These are phyloP conservation scores for Xeromyces bisporus DNA, from an alignment of 495 filamentous ascomycete species.

Conservation along the genomic window DNA sequence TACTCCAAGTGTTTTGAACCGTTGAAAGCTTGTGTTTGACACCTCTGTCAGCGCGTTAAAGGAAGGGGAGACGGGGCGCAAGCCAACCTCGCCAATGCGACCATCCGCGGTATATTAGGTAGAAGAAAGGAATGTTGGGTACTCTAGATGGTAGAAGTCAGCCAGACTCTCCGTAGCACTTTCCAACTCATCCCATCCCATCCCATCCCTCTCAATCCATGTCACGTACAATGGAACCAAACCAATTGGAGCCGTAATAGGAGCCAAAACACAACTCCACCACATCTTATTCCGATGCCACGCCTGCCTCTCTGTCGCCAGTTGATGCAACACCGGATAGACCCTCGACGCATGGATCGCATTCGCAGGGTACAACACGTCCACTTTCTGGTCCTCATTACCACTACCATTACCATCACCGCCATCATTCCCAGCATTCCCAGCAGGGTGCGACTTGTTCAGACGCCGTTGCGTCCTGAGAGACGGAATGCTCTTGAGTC, in stretches of 20 bases:
- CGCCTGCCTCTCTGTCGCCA: slow-evolving; percentile 61
- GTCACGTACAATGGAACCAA: slow-evolving; percentile 64
- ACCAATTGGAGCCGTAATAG: slow-evolving; percentile 65
- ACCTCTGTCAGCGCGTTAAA: slow-evolving; percentile 4
- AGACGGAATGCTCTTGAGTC: slow-evolving; percentile 83
- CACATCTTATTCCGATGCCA: slow-evolving; percentile 60
- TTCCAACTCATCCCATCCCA: slow-evolving; percentile 2
- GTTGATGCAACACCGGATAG: slow-evolving; percentile 37
- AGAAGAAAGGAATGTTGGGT: slow-evolving; percentile 97
- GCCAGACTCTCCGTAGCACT: too few relatives aligned
- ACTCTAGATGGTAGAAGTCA: slow-evolving; percentile 35
- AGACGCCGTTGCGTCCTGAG: slow-evolving; percentile 47
- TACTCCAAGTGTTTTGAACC: slow-evolving; percentile 78
- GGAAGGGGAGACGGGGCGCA: not conserved
- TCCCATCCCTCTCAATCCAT: slow-evolving; percentile 2
- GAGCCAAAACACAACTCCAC: slow-evolving; percentile 69
- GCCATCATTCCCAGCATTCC: too few relatives aligned
- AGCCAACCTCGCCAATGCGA: slow-evolving; percentile 48
- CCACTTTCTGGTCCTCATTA: slow-evolving; percentile 46
- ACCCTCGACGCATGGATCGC: slow-evolving; percentile 48
- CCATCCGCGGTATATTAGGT: slow-evolving; percentile 64
- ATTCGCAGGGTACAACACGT: slow-evolving; percentile 60
- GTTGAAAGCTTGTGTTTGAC: slow-evolving; percentile 37
- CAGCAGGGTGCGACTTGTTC: too few relatives aligned
- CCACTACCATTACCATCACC: too few relatives aligned